Percentiles rank a stretch among this genome's conserved stretches.
These are phyloP conservation scores for Silene latifolia DNA, from an alignment of 148 eudicot species.

Conservation along the genomic window DNA sequence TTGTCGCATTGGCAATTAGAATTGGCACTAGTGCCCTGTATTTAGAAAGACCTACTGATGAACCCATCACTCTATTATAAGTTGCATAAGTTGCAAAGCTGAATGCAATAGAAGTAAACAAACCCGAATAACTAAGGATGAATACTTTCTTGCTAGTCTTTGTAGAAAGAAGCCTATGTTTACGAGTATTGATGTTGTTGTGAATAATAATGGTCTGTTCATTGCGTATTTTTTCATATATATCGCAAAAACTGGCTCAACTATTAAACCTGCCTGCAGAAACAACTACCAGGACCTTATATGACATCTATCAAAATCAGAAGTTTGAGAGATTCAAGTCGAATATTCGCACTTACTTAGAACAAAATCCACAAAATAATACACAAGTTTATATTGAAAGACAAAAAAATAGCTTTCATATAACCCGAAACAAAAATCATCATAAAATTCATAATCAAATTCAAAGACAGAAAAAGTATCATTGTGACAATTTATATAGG, in stretches of 20 bases:
- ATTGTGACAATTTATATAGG: no score
- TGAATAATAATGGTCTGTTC: not conserved
- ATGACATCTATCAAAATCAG: no score
- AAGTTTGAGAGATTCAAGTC: no score
- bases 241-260: not conserved
- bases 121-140: slow-evolving; percentile 1
- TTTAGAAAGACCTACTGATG: not conserved
- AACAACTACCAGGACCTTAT: not conserved
- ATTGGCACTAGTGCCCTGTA: no score
- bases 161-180: slow-evolving; percentile 14
- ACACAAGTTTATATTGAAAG: no score
- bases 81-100: not conserved
- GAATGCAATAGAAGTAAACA: not conserved
- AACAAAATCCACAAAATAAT: no score
- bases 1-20: not conserved
- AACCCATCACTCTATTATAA: not conserved
- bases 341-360: no score
- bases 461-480: no score
- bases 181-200: not conserved
- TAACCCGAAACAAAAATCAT: no score
- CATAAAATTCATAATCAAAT: no score
- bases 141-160: slow-evolving; percentile 7
- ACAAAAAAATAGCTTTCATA: no score
- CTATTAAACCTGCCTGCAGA: slow-evolving; percentile 9
- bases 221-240: not conserved